phyloP scores from a whole-genome alignment of 2,329 filamentous ascomycete genomes.

The Fusarium duplospermum region DNA sequence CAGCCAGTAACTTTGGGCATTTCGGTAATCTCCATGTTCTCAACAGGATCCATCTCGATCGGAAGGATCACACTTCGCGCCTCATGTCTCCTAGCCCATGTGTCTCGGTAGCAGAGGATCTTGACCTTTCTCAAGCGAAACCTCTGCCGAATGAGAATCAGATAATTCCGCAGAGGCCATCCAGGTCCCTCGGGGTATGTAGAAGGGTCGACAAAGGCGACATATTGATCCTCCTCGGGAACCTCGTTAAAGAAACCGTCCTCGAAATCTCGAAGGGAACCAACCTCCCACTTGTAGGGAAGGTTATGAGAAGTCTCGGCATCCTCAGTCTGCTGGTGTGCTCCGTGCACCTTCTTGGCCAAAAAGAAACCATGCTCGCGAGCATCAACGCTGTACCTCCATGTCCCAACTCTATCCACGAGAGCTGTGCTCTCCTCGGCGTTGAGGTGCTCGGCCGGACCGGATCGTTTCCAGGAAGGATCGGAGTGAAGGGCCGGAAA shows the following conservation, averaged over 20 bases:
- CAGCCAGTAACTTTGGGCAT: constrained; percentile 96
- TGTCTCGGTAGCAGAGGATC: constrained; percentile 91
- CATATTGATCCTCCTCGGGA: constrained; percentile 78
- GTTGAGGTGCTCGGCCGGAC: constrained; percentile 66
- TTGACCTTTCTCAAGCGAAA: constrained; percentile 83
- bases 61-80: constrained; percentile 83
- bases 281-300: constrained; percentile 81
- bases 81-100: constrained; percentile 80
- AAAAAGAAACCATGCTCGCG: constrained; percentile 96
- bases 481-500: constrained; percentile 94
- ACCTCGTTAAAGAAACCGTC: constrained; percentile 85
- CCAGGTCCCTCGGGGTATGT: constrained; percentile 89
- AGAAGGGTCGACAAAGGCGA: constrained; percentile 92
- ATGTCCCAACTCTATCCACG: constrained; percentile 86
- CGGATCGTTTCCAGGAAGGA: constrained; percentile 79
- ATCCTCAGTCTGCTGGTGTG: constrained; percentile 58
- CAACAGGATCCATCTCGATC: constrained; percentile 65
- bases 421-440: constrained; percentile 79
- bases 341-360: constrained; percentile 76
- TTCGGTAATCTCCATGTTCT: constrained; percentile 57
- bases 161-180: constrained; percentile 91
- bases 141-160: constrained; percentile 84
- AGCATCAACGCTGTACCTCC: constrained; percentile 83
- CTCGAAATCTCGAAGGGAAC: constrained; percentile 81
- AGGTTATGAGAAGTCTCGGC: constrained; percentile 61